A percentile compares a stretch with the other conserved stretches of the same genome.
These are phyloP conservation scores for Psilocybe subaeruginosa DNA, from an alignment of 768 basidiomycete genomes.

Conservation along the genomic window DNA sequence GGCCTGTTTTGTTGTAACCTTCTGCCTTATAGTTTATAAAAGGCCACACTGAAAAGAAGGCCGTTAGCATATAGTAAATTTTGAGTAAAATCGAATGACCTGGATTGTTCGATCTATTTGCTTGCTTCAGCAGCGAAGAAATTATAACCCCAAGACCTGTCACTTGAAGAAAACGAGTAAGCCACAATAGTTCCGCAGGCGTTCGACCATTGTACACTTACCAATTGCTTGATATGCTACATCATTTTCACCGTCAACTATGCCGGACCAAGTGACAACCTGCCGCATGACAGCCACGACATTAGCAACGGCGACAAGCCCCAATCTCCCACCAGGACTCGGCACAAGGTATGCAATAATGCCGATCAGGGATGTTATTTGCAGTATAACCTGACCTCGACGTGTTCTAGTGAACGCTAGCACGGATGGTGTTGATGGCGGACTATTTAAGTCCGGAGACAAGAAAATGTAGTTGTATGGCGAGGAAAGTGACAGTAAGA, in stretches of 20 bases:
- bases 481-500: slow-evolving; percentile 52
- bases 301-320: slow-evolving; percentile 59
- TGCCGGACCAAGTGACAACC: slow-evolving; percentile 55
- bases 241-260: slow-evolving; percentile 25
- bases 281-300: slow-evolving; percentile 50
- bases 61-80: slow-evolving; percentile 2
- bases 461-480: slow-evolving; percentile 19
- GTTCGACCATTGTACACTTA: slow-evolving; percentile 30
- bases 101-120: slow-evolving; percentile 83
- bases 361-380: slow-evolving; percentile 52
- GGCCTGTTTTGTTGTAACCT: slow-evolving; percentile 71
- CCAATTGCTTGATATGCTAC: slow-evolving; percentile 51
- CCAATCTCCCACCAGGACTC: slow-evolving; percentile 55
- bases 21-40: slow-evolving; percentile 67
- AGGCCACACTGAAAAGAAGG: slow-evolving; percentile 66
- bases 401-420: slow-evolving; percentile 48
- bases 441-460: not conserved
- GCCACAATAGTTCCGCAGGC: not conserved
- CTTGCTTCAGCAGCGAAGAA: slow-evolving; percentile 72
- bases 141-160: slow-evolving; percentile 67
- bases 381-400: slow-evolving; percentile 51
- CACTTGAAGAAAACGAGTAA: slow-evolving; percentile 40
- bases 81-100: slow-evolving; percentile 39
- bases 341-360: slow-evolving; percentile 55
- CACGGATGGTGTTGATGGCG: slow-evolving; percentile 23